Evolutionary conservation across 768 basidiomycete genomes (phyloP), one percentile per base, ranked within the genome.

Genomic region (Tulasnella sp.): DNA sequence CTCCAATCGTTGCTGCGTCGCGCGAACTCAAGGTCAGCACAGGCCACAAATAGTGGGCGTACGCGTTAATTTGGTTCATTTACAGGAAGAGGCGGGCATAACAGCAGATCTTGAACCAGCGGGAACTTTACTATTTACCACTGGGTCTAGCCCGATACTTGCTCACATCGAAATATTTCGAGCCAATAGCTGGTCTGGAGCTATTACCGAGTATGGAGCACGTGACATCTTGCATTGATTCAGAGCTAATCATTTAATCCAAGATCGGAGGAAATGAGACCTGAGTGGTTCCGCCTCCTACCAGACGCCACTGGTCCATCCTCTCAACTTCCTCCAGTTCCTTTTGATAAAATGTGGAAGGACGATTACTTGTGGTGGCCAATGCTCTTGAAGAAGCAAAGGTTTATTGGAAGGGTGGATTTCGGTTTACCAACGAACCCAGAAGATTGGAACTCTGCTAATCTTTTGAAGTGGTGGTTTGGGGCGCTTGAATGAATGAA

Each of bases 231-330:
- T 2, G 13, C 33, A 27, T 16, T 6, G 20, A 12, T 45, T 48
- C 8, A 37, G 9, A 32, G n/a, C 1, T 24, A 9, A 24, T 34
- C 33, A 41, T 24, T 28, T 19, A 4, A 28, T n/a, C 13, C 31
- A 55, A 91, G 88, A 58, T 78, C 83, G 0, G 87, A 91, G 28
- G 89, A 92, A 62, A 92, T 92, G 88, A 71, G 71, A 16, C 89
- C 89, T 0, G 62, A 77, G 59, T 92, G 88, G 88, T 89, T 86
- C 61, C 65, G 71, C 13, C 57, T 71, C 7, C 58, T 53, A 1
- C 34, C 32, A 9, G 46, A 58, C 34, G 40, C 25, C 40, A 20
- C 47, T 20, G 56, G 22, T n/a, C 7, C 13, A 12, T 22, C 29
- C 5, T 27, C 20, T 20, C 7, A 34, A 31, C 45, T 66, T 4